phyloP scores from a whole-genome alignment of 2,329 filamentous ascomycete species.

The Exophiala lecanii-corni region DNA sequence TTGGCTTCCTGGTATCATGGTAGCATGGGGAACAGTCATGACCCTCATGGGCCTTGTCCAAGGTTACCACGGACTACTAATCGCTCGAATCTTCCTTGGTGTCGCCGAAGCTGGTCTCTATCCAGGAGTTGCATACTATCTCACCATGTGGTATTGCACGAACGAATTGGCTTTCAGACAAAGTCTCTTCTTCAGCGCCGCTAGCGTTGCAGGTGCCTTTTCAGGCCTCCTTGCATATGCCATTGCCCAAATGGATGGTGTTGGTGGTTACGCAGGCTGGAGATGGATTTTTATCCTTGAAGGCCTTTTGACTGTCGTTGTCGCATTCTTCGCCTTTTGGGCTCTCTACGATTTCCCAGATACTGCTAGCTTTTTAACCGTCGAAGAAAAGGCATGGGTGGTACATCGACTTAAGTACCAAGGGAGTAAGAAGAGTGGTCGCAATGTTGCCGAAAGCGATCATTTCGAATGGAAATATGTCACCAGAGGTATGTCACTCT shows the following conservation, averaged over 20 bases:
- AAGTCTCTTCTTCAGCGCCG: constrained; percentile 45
- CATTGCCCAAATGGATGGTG: constrained; percentile 49
- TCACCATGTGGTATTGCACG: constrained; percentile 44
- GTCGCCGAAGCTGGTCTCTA: constrained; percentile 38
- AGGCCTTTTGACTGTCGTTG: constrained; percentile 42
- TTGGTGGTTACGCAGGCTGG: constrained; percentile 44
- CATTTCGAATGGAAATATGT: constrained; percentile 39
- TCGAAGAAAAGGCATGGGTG: constrained; percentile 37
- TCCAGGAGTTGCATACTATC: constrained; percentile 41
- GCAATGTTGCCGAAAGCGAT: constrained; percentile 25
- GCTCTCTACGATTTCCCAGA: constrained; percentile 43
- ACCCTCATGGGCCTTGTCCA: constrained; percentile 48
- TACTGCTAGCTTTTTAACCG: constrained; percentile 39
- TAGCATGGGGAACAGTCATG: constrained; percentile 46
- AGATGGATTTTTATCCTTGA: constrained; percentile 55
- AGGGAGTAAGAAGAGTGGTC: constrained; percentile 27
- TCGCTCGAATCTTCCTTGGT: constrained; percentile 44
- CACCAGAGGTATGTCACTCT: constrained; percentile 34
- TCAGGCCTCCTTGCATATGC: constrained; percentile 48
- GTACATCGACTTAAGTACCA: constrained; percentile 36
- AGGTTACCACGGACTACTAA: constrained; percentile 29
- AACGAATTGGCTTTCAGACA: constrained; percentile 40
- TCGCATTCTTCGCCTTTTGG: constrained; percentile 40
- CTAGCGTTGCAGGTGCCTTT: constrained; percentile 48
- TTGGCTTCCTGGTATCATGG: constrained; percentile 31